Percentiles rank a stretch among this genome's conserved stretches.
Evolutionary conservation across 1,284 basidiomycete species (phyloP).

Genomic region (Heterobasidion occidentale): DNA sequence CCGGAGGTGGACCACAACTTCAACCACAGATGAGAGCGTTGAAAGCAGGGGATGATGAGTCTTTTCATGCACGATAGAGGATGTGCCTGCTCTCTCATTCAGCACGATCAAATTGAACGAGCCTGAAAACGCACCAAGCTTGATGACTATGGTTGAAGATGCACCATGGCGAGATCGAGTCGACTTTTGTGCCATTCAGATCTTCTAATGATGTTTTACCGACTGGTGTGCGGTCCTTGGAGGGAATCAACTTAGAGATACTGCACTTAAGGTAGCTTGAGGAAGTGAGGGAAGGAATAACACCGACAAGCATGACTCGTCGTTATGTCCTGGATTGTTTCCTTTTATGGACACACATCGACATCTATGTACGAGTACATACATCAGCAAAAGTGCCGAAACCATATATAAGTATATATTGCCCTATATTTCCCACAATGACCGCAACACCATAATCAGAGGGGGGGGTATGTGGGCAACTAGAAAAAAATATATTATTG

Average conservation of each 20-base stretch:
- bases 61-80: constrained; percentile 88
- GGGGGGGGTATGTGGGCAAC: too few relatives aligned
- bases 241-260: too few relatives aligned
- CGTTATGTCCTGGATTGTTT: not conserved
- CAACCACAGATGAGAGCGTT: constrained; percentile 86
- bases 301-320: not conserved
- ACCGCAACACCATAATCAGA: too few relatives aligned
- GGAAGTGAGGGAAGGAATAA: too few relatives aligned
- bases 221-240: too few relatives aligned
- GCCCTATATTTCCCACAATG: too few relatives aligned
- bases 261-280: too few relatives aligned
- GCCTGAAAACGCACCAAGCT: constrained; percentile 54
- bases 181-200: not conserved
- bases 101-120: not conserved
- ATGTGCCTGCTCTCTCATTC: constrained; percentile 56
- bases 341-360: not conserved
- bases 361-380: not conserved
- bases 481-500: too few relatives aligned
- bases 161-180: constrained; percentile 16
- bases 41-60: constrained; percentile 88
- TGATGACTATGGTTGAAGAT: constrained; percentile 74
- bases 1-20: constrained; percentile 80
- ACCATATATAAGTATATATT: too few relatives aligned
- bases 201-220: not conserved
- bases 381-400: not conserved